Evolutionary conservation across 164 flowering plant genomes (phyloP).

Genomic region (Protea cynaroides): DNA sequence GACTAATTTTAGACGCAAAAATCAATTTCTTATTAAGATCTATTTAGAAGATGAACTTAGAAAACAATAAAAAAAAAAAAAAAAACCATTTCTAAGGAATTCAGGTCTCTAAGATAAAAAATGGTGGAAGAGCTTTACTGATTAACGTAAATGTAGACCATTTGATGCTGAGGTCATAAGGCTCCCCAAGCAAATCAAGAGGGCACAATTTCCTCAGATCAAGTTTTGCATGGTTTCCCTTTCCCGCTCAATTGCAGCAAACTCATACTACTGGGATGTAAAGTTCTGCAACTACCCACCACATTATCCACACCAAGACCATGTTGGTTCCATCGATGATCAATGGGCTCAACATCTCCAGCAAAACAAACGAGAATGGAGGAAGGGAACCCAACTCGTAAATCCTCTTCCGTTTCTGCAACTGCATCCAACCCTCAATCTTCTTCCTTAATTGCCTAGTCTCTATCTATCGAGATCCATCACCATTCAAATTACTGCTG

Average conservation of each 20-base stretch:
- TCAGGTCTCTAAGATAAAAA: no score
- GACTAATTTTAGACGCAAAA: no score
- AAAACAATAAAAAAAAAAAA: no score
- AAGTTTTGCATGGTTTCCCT: constrained; percentile 78
- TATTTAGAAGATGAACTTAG: no score
- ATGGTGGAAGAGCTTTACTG: no score
- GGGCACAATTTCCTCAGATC: constrained; percentile 55
- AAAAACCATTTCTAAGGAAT: no score
- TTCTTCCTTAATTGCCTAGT: constrained; percentile 39
- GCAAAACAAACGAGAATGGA: constrained; percentile 68
- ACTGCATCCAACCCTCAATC: constrained; percentile 79
- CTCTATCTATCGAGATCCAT: constrained; percentile 71
- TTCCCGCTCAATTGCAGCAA: constrained; percentile 84
- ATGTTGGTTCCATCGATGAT: constrained; percentile 88
- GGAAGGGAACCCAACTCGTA: constrained; percentile 79
- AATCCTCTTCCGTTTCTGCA: no score
- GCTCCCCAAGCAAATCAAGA: constrained; percentile 65
- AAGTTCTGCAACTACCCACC: constrained; percentile 54
- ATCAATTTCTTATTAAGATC: no score
- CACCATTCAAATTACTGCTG: no score
- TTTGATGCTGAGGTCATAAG: constrained; percentile 67
- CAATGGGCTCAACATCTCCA: constrained; percentile 61
- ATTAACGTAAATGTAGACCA: no score
- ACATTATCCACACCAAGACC: constrained; percentile 84
- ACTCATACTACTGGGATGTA: constrained; percentile 85